Percentiles rank a stretch among this genome's conserved stretches.
phyloP scores from a whole-genome alignment of 768 basidiomycete genomes.

The Serendipita vermifera region DNA sequence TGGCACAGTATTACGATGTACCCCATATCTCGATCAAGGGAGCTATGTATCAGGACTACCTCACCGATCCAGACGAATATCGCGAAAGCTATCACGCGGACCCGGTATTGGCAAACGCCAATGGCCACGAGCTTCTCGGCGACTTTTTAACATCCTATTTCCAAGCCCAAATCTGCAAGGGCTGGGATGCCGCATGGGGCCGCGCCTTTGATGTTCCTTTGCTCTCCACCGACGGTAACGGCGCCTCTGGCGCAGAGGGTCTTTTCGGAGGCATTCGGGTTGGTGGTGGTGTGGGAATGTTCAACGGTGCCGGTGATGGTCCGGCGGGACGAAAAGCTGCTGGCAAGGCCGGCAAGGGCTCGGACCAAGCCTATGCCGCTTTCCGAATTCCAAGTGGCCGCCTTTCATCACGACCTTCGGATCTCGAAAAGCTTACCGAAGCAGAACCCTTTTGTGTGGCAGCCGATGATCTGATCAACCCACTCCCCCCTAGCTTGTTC shows the following conservation, averaged over 20 bases:
- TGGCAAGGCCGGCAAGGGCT: conserved; percentile 6
- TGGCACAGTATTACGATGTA: conserved; percentile 95
- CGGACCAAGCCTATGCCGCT: conserved; percentile 16
- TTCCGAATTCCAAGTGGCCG: conserved; percentile 25
- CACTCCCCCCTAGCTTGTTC: conserved; percentile 86
- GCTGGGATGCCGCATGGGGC: conserved; percentile 67
- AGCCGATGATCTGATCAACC: conserved; percentile 97
- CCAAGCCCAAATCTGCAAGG: conserved; percentile 74
- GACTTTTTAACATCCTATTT: conserved; percentile 88
- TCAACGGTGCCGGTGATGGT: conserved; percentile 22
- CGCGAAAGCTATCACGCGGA: conserved; percentile 67
- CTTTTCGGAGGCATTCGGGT: conserved; percentile 79
- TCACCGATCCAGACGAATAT: conserved; percentile 49
- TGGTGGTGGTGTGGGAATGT: not conserved
- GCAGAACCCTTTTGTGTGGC: conserved; percentile 84
- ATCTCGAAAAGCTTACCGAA: conserved; percentile 53
- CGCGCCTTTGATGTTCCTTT: conserved; percentile 46
- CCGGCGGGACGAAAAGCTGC: not conserved
- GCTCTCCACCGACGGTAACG: conserved; percentile 26
- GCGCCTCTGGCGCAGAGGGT: conserved; percentile 40
- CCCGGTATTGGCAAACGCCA: conserved; percentile 61
- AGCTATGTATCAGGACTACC: conserved; percentile 68
- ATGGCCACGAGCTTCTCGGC: conserved; percentile 76
- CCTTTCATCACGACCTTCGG: conserved; percentile 28
- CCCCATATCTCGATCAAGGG: conserved; percentile 84